Evolutionary conservation across 164 flowering plant genomes (phyloP).

Genomic region (Stephania japonica): DNA sequence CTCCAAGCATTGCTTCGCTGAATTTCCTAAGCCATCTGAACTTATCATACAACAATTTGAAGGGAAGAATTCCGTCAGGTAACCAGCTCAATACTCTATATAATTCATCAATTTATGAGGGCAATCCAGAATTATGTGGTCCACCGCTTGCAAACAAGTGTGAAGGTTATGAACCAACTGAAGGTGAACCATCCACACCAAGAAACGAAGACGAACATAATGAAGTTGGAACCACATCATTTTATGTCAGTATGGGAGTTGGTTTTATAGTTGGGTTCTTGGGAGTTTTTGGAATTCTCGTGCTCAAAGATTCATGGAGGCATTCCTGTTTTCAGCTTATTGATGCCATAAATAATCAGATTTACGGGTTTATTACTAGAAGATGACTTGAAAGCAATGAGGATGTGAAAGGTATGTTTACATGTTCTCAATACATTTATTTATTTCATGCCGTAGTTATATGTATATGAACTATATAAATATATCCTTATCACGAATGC

Average conservation of each 20-base stretch:
- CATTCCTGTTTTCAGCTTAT: slow-evolving; percentile 1
- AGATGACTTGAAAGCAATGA: background rate
- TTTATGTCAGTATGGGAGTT: slow-evolving; percentile 3
- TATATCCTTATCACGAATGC: no score
- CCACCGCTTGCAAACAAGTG: slow-evolving; percentile 4
- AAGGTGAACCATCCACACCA: background rate
- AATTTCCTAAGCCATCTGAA: slow-evolving; percentile 3
- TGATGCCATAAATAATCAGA: background rate
- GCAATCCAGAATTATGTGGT: background rate
- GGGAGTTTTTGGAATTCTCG: background rate
- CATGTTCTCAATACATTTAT: background rate
- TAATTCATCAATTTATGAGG: background rate
- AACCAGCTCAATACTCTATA: slow-evolving; percentile 14
- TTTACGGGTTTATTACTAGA: background rate
- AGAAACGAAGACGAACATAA: background rate
- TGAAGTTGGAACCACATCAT: background rate
- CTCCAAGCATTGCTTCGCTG: slow-evolving; percentile 7
- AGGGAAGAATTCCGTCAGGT: slow-evolving; percentile 13
- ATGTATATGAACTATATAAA: no score
- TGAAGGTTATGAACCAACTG: background rate
- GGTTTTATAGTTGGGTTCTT: slow-evolving; percentile 12
- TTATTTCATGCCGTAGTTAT: no score
- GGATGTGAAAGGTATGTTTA: background rate
- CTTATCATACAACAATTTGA: slow-evolving; percentile 12
- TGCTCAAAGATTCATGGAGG: slow-evolving; percentile 13